Evolutionary conservation across 2,329 filamentous ascomycete genomes (phyloP).

Genomic region (Colletotrichum incanum): DNA sequence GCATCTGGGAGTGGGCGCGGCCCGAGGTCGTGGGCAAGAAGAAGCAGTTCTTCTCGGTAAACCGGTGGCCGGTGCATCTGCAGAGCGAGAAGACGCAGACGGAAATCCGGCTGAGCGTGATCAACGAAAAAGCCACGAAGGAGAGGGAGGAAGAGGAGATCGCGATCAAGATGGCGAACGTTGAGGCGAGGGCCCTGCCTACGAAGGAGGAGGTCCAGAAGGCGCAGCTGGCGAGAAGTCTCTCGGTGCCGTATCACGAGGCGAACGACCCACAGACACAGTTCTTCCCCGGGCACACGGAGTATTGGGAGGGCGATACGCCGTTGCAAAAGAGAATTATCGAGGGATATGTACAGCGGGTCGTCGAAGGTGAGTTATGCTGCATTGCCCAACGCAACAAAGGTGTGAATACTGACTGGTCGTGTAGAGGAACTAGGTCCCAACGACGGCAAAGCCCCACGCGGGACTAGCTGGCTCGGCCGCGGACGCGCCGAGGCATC

Average conservation of each 20-base stretch:
- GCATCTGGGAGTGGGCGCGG: constrained; percentile 56
- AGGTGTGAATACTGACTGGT: not conserved
- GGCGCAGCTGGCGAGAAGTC: constrained; percentile 50
- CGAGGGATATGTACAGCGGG: constrained; percentile 40
- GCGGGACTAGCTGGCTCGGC: not conserved
- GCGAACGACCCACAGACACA: constrained; percentile 20
- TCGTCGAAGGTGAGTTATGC: constrained; percentile 45
- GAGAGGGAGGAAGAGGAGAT: constrained; percentile 1
- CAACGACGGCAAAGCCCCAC: constrained; percentile 25
- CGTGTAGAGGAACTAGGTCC: not conserved
- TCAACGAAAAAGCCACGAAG: not conserved
- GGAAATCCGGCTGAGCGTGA: constrained; percentile 46
- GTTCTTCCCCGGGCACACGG: constrained; percentile 47
- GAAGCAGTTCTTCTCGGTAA: constrained; percentile 60
- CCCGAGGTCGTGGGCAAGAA: constrained; percentile 45
- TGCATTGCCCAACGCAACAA: not conserved
- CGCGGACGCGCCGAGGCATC: not conserved
- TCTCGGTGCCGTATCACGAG: constrained; percentile 61
- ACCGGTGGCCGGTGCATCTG: constrained; percentile 64
- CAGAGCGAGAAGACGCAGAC: constrained; percentile 52
- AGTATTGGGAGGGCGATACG: constrained; percentile 52
- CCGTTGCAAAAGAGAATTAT: constrained; percentile 48
- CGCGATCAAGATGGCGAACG: constrained; percentile 5
- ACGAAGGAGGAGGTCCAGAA: constrained; percentile 3
- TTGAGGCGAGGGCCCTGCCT: constrained; percentile 4